These are phyloP conservation scores for Lodderomyces elongisporus DNA, from an alignment of 1,139 yeast species.

Conservation along the genomic window DNA sequence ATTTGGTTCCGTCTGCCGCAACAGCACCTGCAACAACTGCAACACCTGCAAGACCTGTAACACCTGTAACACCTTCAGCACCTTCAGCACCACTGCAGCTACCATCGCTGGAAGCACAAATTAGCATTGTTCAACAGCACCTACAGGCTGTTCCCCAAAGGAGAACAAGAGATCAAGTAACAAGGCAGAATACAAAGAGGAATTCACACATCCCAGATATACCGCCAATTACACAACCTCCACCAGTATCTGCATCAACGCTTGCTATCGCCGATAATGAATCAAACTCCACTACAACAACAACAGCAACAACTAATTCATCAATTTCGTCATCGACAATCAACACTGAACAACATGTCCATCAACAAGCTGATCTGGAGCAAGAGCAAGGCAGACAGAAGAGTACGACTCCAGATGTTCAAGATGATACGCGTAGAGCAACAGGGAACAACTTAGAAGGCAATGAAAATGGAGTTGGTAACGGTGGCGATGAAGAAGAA, in stretches of 20 bases:
- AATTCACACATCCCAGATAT: conserved; percentile 22
- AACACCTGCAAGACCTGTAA: too few species aligned
- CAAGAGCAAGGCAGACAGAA: background rate
- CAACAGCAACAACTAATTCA: background rate
- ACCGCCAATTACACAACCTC: background rate
- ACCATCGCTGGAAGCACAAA: conserved; percentile 2
- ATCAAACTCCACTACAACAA: conserved; percentile 2
- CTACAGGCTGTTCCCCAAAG: conserved; percentile 2
- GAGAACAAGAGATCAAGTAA: conserved; percentile 27
- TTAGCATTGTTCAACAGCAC: conserved; percentile 3
- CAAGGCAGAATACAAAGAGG: conserved; percentile 29
- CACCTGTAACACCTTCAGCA: background rate
- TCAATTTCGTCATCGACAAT: too few species aligned
- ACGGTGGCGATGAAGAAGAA: background rate
- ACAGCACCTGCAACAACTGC: conserved; percentile 5
- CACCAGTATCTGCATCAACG: conserved; percentile 3
- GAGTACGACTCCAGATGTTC: background rate
- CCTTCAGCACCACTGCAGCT: conserved; percentile 3
- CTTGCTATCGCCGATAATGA: background rate
- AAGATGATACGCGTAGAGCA: conserved; percentile 4
- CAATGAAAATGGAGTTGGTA: background rate
- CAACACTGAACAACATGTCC: background rate
- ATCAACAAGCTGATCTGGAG: background rate
- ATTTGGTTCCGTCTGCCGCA: background rate
- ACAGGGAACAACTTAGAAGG: background rate